Conservation (phyloP, 75 land plant genomes). For the Pinus tabuliformis region DNA sequence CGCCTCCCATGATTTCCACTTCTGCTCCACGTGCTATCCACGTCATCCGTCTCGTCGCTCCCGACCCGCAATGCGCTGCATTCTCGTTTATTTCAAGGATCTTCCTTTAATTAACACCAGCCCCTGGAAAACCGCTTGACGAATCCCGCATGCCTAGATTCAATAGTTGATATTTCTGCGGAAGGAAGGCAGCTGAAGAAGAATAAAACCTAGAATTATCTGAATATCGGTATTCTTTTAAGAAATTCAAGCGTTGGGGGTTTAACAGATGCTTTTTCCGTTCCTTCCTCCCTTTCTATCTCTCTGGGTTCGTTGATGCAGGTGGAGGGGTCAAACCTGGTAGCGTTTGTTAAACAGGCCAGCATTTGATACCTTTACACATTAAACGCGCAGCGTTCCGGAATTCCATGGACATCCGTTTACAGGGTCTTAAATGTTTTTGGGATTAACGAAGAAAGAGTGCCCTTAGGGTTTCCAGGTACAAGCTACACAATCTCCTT, state of each 20-base stretch:
- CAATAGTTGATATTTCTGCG: background rate
- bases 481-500: background rate
- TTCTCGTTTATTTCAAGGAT: background rate
- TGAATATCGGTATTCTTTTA: background rate
- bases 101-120: background rate
- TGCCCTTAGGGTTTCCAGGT: conserved; percentile 2
- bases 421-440: background rate
- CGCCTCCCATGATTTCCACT: too few relatives aligned
- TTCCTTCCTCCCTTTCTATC: background rate
- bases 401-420: background rate
- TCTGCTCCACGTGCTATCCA: background rate
- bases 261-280: background rate
- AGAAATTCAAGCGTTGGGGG: background rate
- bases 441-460: background rate
- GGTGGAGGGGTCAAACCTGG: background rate
- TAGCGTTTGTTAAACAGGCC: background rate
- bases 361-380: background rate
- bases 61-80: background rate
- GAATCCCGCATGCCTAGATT: background rate
- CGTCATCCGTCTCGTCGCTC: background rate
- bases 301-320: too few relatives aligned
- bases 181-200: background rate
- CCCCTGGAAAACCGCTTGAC: too few relatives aligned
- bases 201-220: background rate
- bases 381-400: background rate